These are phyloP conservation scores for Macrolepiota fuliginosa DNA, from an alignment of 768 basidiomycete species.

Conservation along the genomic window DNA sequence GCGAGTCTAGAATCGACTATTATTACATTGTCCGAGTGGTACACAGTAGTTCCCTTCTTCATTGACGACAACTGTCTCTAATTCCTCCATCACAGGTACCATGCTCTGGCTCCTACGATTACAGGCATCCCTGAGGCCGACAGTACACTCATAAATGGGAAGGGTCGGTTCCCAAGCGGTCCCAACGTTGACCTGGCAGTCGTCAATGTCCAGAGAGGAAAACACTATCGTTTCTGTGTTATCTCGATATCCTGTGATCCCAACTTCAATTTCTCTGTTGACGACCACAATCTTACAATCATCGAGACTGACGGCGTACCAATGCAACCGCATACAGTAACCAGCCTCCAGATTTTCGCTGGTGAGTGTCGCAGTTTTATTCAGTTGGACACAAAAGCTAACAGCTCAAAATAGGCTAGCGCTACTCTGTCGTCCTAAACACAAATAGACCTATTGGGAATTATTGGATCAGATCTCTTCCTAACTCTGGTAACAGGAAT, in stretches of 20 bases:
- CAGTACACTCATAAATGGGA: slow-evolving; percentile 36
- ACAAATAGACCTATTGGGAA: slow-evolving; percentile 35
- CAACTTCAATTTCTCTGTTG: slow-evolving; percentile 42
- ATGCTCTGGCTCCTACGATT: slow-evolving; percentile 18
- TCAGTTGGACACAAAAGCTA: neutral
- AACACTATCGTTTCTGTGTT: slow-evolving; percentile 29
- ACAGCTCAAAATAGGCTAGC: slow-evolving; percentile 35
- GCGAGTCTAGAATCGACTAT: slow-evolving; percentile 31
- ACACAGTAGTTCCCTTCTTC: neutral
- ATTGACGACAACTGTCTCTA: neutral
- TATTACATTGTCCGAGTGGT: slow-evolving; percentile 40
- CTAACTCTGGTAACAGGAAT: slow-evolving; percentile 19
- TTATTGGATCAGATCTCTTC: slow-evolving; percentile 32
- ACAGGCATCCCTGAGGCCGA: slow-evolving; percentile 21
- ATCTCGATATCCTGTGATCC: slow-evolving; percentile 24
- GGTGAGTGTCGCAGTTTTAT: slow-evolving; percentile 17
- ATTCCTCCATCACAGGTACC: slow-evolving; percentile 19
- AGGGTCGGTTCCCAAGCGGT: slow-evolving; percentile 32
- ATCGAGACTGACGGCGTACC: slow-evolving; percentile 33
- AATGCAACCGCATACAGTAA: slow-evolving; percentile 25
- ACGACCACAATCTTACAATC: slow-evolving; percentile 37
- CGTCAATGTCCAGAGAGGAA: slow-evolving; percentile 30
- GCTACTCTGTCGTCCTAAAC: slow-evolving; percentile 36
- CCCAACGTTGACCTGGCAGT: slow-evolving; percentile 28
- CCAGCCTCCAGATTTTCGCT: slow-evolving; percentile 20